Base-by-base conservation (phyloP, 371 early-diverging fungal species). In the Dichotomocladium elegans region DNA sequence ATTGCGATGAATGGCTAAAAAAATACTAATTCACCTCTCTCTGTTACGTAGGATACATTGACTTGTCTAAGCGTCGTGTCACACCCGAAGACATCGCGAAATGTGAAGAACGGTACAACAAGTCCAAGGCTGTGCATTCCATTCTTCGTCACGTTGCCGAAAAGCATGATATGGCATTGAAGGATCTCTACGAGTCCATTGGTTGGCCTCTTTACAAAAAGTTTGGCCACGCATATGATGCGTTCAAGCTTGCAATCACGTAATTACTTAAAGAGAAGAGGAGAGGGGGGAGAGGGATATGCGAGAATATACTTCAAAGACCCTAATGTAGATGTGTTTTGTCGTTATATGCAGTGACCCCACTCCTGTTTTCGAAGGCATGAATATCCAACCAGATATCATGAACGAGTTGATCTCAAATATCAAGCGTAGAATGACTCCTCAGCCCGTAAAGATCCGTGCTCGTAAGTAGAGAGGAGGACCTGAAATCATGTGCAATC, bases 121-220 rank as follows among this genome's bases (percentile, higher is more conserved):
- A 96, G 73, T 95, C 97, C 50, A 98, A 97, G 72, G 87, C 94
- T 58, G 99, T 87, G 28, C 88, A 88, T 60, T 85, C 87, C 49
- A 88, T 88, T 64, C 73, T 87, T 86, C 81, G 92, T 51, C 93
- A 95, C 63, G 94, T 96, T 43, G 95, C 99, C 44, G 91, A 96
- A 68, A 94, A 91, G 81, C 77, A 87, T 45, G 83, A 88, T 60
- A 63, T 85, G 55, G 81, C 81, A 34, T 72, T 98, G 37, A 88
- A 95, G 72, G 87, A 88, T 4, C 79, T 99, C 19, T 98, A 99
- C 72, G 81, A 87, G 54, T 64, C 82, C 52, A 85, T 96, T 67
- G 96, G 94, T 25, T 99, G 99, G 98, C 97, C 95, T n/a, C 82
- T 98, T 55, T 98, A 97, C 72, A 86, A 82, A 71, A 93, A 97